phyloP scores from a whole-genome alignment of 1,284 basidiomycete species.

The Trichosporon asahii region DNA sequence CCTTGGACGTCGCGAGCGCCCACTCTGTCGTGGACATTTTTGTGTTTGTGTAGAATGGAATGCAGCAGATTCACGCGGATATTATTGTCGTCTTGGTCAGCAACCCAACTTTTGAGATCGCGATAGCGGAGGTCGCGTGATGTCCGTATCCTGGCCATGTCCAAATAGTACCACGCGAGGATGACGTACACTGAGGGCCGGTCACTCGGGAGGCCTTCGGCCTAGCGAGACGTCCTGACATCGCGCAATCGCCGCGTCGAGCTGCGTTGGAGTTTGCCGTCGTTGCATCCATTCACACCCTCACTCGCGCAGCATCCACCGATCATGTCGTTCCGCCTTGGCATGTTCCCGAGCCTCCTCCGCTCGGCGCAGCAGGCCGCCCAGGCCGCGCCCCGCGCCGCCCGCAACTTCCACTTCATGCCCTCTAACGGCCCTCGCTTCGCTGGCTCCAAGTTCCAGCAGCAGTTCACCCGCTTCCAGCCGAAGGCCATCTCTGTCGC shows the following conservation, averaged over 20 bases:
- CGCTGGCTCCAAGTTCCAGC: slow-evolving; percentile 17
- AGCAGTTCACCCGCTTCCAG: slow-evolving; percentile 23
- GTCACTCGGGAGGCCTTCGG: neutral
- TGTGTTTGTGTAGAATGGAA: slow-evolving; percentile 10
- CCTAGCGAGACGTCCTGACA: neutral
- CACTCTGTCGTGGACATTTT: slow-evolving; percentile 33
- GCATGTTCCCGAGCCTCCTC: slow-evolving; percentile 26
- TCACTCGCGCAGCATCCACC: neutral
- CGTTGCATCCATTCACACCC: slow-evolving; percentile 7
- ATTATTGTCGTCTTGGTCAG: slow-evolving; percentile 8
- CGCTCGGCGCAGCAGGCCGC: slow-evolving; percentile 16
- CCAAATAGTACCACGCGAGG: neutral
- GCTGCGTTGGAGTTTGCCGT: neutral
- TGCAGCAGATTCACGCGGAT: neutral
- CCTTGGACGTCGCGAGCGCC: slow-evolving; percentile 24
- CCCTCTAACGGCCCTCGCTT: slow-evolving; percentile 14
- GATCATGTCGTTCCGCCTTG: slow-evolving; percentile 32
- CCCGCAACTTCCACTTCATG: slow-evolving; percentile 27
- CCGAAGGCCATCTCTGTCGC: slow-evolving; percentile 3
- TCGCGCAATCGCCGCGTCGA: neutral
- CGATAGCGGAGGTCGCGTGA: neutral
- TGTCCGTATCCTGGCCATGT: neutral
- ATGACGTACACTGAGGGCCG: slow-evolving; percentile 3
- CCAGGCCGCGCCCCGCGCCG: slow-evolving; percentile 12
- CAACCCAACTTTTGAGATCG: slow-evolving; percentile 24